Conservation (phyloP, 371 early-diverging fungal genomes). For the Apophysomyces elegans region DNA sequence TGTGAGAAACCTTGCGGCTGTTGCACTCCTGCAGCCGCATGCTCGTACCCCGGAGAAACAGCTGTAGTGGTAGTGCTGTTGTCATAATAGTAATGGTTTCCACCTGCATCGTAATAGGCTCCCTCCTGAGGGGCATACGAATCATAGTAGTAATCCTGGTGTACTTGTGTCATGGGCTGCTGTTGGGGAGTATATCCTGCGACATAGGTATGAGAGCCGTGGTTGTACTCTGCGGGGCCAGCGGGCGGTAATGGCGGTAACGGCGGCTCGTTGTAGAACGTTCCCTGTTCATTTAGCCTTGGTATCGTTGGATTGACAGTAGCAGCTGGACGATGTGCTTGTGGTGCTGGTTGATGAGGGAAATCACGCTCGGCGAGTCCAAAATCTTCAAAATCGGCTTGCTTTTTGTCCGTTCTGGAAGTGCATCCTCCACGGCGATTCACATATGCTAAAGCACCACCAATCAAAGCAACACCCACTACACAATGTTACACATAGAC, state of each 20-base stretch:
- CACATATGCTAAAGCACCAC: conserved; percentile 36
- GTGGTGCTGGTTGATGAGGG: conserved; percentile 20
- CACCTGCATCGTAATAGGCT: conserved; percentile 10
- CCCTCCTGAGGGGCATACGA: conserved; percentile 20
- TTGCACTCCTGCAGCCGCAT: conserved; percentile 13
- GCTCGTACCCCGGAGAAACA: conserved; percentile 13
- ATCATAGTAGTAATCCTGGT: conserved; percentile 20
- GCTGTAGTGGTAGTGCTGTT: conserved; percentile 5
- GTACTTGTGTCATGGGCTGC: conserved; percentile 5
- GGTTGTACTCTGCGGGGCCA: not conserved
- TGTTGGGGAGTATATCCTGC: conserved; percentile 14
- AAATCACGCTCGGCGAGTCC: conserved; percentile 50
- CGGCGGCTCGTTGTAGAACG: conserved; percentile 22
- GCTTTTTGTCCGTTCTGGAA: conserved; percentile 25
- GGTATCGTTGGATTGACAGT: conserved; percentile 15
- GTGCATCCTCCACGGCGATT: conserved; percentile 46
- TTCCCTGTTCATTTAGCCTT: conserved; percentile 25
- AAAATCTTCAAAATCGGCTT: conserved; percentile 47
- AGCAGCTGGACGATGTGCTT: conserved; percentile 17
- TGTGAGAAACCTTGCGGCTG: conserved; percentile 12
- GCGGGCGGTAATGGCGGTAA: conserved; percentile 15
- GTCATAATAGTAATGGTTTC: conserved; percentile 27
- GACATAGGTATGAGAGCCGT: not conserved
- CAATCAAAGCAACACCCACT: conserved; percentile 49
- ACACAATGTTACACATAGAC: not conserved